Base-by-base conservation (phyloP, 345 rosid genomes). In the Acer yangbiense region DNA sequence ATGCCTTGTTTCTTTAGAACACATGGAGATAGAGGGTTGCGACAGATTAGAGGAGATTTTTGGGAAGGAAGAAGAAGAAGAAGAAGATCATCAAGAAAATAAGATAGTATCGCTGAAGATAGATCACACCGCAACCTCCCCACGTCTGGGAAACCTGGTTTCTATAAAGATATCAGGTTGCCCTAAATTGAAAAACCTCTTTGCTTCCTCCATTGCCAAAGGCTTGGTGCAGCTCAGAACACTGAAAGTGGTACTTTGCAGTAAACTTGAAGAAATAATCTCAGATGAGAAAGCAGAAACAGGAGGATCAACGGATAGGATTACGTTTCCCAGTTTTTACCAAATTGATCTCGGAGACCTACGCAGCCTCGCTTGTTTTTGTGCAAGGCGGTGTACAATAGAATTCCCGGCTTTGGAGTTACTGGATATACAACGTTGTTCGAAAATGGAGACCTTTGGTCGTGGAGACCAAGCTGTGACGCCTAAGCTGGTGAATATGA, bases 381-480 rank as follows among this genome's bases (percentile, higher is more conserved):
- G 32, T 46, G 23, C 54, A 41, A 21, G 71, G 25, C 10, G 1
- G 6, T 43, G 46, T 43, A n/a, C 54, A 4, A 8, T 68, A 18
- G 71, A 68, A 68, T 44, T 41, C 54, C 54, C 52, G 20, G 54
- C 54, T n/a, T 41, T 68, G 71, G 29, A 68, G 16, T 4, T 0
- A 1, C 5, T 68, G 12, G 1, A 1, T 1, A 68, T 68, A 20
- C 0, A 2, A n/a, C 0, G 7, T 0, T 69, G 72, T 69, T n/a
- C 10, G 0, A 69, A 69, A 44, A 20, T 46, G 35, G 25, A 69
- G 72, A 69, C 35, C 35, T 44, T 69, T 23, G 35, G 57, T 3
- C 25, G 23, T 21, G 72, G 57, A 46, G 16, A 10, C 25, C 68
- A 73, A 44, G 76, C 27, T 25, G 27, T 63, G 58, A 63, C 77